A percentile compares a stretch with the other conserved stretches of the same genome.
phyloP scores from a whole-genome alignment of 345 rosid genomes.

The Hibiscus syriacus region DNA sequence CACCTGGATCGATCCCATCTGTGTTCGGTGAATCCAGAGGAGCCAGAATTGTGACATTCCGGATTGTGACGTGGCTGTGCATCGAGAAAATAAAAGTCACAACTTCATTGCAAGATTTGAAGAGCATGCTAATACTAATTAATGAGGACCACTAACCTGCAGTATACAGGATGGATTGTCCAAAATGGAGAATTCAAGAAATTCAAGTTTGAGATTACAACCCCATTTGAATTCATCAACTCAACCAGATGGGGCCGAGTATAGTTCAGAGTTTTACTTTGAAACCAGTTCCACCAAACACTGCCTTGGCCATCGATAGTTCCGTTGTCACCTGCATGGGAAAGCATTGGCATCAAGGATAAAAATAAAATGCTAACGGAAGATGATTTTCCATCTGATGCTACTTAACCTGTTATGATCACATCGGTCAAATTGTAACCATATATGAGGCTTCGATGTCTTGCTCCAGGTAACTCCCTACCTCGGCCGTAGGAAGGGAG shows the following conservation, averaged over 20 bases:
- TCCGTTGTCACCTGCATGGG: constrained; percentile 76
- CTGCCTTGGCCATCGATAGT: constrained; percentile 94
- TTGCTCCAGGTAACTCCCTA: constrained; percentile 78
- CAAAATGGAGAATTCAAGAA: constrained; percentile 91
- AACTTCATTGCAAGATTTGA: constrained; percentile 20
- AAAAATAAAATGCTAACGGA: constrained; percentile 2
- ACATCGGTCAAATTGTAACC: constrained; percentile 89
- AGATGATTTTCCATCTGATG: constrained; percentile 3
- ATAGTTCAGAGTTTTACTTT: constrained; percentile 54
- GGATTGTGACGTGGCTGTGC: constrained; percentile 76
- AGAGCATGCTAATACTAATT: background rate
- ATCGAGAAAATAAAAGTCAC: constrained; percentile 38
- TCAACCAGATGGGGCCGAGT: constrained; percentile 96
- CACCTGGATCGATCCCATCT: constrained; percentile 96
- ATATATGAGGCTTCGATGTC: constrained; percentile 86
- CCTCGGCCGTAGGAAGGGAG: constrained; percentile 97
- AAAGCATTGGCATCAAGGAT: constrained; percentile 12
- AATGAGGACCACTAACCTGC: constrained; percentile 56
- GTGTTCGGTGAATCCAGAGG: constrained; percentile 96
- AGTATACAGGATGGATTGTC: constrained; percentile 95
- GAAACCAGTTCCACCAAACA: constrained; percentile 86
- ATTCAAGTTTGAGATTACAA: constrained; percentile 77
- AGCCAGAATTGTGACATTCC: constrained; percentile 81
- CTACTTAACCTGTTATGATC: constrained; percentile 68
- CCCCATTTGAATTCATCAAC: constrained; percentile 72